Evolutionary conservation across 2,329 filamentous ascomycete genomes (phyloP), one percentile per base, ranked within the genome.

Genomic region (Xylaria digitata): DNA sequence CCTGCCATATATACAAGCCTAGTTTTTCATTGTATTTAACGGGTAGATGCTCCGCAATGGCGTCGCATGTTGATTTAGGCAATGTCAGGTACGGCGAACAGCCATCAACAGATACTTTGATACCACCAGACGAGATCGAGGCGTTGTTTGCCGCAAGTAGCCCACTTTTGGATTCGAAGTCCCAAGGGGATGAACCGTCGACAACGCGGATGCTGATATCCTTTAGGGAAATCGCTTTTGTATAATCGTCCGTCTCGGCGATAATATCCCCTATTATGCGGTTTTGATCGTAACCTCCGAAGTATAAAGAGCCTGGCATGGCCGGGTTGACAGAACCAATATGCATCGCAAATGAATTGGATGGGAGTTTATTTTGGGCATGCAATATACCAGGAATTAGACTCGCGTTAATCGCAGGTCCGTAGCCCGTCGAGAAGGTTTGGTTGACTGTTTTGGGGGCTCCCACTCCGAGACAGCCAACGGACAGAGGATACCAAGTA

Each of bases 1-100:
- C 78, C 42, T 83, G 73, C 82, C 82, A 84, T 19, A 80, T 68
- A 60, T 83, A 84, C 6, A 83, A 69, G 0, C 79, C 80, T 1
- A 82, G 72, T 6, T 66, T 65, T 1, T 73, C 53, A 45, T 81
- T 69, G 65, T 76, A 82, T 0, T 68, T 77, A 4, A 83, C 76
- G 0, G 80, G 82, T 3, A 83, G 74, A 9, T 78, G 48, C 0
- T 68, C 37, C 1, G 81, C 75, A 42, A 83, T 79, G 13, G 75
- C 77, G 48, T 82, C 78, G 70, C 82, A 84, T 0, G 80, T 81
- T 6, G 76, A 76, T 34, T 76, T 73, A 0, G 81, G 80, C 3
- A 83, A 74, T 11, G 78, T 76, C 26, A 83, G 68, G 57, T 82
- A 83, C 1, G 81, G 81, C 0, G 79, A 78, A 56, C 78, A 79